These are phyloP conservation scores for Echeveria elegans DNA, from an alignment of 164 flowering plant genomes.

Conservation along the genomic window DNA sequence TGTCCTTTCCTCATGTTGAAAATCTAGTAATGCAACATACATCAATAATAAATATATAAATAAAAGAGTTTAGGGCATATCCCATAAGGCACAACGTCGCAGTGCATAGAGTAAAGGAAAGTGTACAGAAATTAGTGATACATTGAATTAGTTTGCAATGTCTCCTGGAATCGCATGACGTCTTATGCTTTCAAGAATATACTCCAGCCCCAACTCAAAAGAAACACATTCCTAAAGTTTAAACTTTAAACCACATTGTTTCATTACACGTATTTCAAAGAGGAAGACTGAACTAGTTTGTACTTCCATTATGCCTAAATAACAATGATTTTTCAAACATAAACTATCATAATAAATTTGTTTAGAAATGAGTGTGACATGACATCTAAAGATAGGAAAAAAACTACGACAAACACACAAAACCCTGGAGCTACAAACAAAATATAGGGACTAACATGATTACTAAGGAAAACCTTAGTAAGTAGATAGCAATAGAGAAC, in stretches of 20 bases:
- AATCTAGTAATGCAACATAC: conserved; percentile 27
- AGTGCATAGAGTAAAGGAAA: neutral
- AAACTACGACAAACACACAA: too few relatives aligned
- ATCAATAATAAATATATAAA: neutral
- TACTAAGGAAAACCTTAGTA: too few relatives aligned
- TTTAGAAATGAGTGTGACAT: too few relatives aligned
- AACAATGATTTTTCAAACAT: neutral
- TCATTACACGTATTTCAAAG: neutral
- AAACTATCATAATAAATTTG: neutral
- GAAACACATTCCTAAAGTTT: too few relatives aligned
- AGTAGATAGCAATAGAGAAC: too few relatives aligned
- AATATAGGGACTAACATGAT: too few relatives aligned
- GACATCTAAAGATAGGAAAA: too few relatives aligned
- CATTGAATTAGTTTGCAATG: neutral
- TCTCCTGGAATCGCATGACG: neutral
- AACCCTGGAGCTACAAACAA: too few relatives aligned
- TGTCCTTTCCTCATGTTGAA: conserved; percentile 55
- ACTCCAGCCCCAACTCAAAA: neutral
- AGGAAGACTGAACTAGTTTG: neutral
- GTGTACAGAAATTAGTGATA: neutral
- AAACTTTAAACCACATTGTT: neutral
- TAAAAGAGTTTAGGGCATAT: neutral
- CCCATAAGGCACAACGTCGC: neutral
- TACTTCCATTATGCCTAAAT: neutral
- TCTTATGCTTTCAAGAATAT: neutral